A percentile compares a stretch with the other conserved stretches of the same genome.
phyloP scores from a whole-genome alignment of 2,329 filamentous ascomycete genomes.

The Colletotrichum acutatum region DNA sequence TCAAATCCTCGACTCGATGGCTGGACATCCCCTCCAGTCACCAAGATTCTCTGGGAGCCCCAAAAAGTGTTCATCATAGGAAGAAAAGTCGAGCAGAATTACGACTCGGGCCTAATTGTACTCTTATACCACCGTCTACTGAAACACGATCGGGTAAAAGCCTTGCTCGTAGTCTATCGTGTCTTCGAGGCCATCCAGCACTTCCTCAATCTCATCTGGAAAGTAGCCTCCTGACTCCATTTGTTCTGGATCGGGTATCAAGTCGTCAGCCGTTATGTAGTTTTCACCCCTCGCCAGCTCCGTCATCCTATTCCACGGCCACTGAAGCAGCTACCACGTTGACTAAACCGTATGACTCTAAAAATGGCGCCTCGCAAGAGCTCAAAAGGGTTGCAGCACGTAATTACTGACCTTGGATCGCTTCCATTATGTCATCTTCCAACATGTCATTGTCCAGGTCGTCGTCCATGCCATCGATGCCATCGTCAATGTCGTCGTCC shows the following conservation, averaged over 20 bases:
- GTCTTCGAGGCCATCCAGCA: constrained; percentile 13
- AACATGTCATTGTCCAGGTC: constrained; percentile 21
- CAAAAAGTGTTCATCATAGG: background rate
- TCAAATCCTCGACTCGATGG: background rate
- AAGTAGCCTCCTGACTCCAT: constrained; percentile 18
- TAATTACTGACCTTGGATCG: constrained; percentile 5
- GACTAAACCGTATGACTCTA: background rate
- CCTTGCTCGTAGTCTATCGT: constrained; percentile 17
- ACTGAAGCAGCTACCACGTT: background rate
- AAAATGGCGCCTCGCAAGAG: background rate
- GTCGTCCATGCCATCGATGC: background rate
- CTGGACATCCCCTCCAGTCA: background rate
- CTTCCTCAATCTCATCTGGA: constrained; percentile 6
- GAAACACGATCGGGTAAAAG: background rate
- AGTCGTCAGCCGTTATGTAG: constrained; percentile 7
- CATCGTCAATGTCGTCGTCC: background rate
- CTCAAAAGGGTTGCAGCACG: background rate
- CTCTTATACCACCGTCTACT: background rate
- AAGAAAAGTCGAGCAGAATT: background rate
- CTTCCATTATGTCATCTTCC: constrained; percentile 18
- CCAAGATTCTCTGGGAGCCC: background rate
- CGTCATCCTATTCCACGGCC: background rate
- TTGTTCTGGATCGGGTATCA: background rate
- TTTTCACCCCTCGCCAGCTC: constrained; percentile 1
- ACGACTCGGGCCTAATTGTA: background rate